A percentile compares a stretch with the other conserved stretches of the same genome.
phyloP scores from a whole-genome alignment of 2,329 filamentous ascomycete species.

The Neofusicoccum ribis region DNA sequence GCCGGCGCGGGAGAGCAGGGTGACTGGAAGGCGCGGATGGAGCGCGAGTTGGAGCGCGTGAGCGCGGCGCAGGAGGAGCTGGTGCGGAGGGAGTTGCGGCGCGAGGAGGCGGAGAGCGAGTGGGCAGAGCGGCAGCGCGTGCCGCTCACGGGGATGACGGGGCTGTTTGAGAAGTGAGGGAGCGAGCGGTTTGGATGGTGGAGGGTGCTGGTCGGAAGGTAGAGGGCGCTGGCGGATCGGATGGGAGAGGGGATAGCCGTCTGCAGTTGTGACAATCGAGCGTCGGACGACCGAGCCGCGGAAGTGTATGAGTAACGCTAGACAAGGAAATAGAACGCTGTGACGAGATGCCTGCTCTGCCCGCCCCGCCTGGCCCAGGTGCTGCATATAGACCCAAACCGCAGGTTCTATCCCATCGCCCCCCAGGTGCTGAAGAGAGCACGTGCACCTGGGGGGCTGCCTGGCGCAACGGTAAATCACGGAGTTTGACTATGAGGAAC shows the following conservation, averaged over 20 bases:
- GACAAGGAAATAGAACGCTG: not conserved
- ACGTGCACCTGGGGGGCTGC: too few species aligned
- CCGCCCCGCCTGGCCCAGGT: too few species aligned
- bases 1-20: slow-evolving; percentile 22
- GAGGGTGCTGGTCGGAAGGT: too few species aligned
- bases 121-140: slow-evolving; percentile 18
- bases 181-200: not conserved
- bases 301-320: not conserved
- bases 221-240: too few species aligned
- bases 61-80: slow-evolving; percentile 35
- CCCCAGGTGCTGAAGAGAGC: too few species aligned
- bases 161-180: slow-evolving; percentile 32
- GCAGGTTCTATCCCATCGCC: too few species aligned
- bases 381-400: too few species aligned
- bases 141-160: slow-evolving; percentile 35
- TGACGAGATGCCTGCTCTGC: too few species aligned
- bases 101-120: slow-evolving; percentile 24
- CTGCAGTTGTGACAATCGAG: too few species aligned
- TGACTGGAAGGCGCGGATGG: slow-evolving; percentile 28
- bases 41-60: slow-evolving; percentile 36
- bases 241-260: too few species aligned
- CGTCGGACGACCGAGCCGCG: not conserved
- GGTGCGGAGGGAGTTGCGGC: slow-evolving; percentile 27
- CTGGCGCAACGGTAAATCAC: too few species aligned
- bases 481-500: too few species aligned